These are phyloP conservation scores for Moricandia moricandioides DNA, from an alignment of 345 rosid species.

Conservation along the genomic window DNA sequence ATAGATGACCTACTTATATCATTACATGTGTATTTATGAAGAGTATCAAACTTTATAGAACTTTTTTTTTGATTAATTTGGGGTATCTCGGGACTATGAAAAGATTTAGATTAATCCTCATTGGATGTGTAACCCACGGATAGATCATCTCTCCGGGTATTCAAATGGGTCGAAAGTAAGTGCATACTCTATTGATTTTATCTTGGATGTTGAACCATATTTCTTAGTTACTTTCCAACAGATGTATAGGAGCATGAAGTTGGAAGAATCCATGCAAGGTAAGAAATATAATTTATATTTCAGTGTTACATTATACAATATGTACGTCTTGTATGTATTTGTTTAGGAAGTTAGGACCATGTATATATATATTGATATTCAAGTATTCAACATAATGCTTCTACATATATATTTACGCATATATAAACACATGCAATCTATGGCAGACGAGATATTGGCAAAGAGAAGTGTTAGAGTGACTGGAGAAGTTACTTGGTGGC, in stretches of 20 bases:
- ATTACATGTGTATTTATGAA: background rate
- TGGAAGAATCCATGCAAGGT: slow-evolving; percentile 38
- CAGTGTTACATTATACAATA: background rate
- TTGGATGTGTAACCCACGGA: no score
- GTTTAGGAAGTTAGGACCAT: background rate
- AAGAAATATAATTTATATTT: background rate
- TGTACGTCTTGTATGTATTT: background rate
- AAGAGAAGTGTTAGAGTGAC: slow-evolving; percentile 34
- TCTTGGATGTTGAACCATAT: slow-evolving; percentile 2
- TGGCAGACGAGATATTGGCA: slow-evolving; percentile 36
- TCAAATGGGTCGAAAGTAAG: background rate
- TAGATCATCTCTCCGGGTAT: no score
- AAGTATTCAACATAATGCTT: background rate
- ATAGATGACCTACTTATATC: background rate
- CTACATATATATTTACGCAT: background rate
- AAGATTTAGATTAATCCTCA: no score
- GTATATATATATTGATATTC: background rate
- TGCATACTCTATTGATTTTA: background rate
- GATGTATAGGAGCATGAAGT: slow-evolving; percentile 38
- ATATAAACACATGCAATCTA: slow-evolving; percentile 5
- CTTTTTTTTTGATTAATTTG: background rate
- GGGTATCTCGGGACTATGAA: no score
- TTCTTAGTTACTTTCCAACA: background rate
- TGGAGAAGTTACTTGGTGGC: slow-evolving; percentile 39
- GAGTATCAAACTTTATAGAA: background rate